Evolutionary conservation across 2,329 filamentous ascomycete genomes (phyloP).

Genomic region (Harringtonia aguacate): DNA sequence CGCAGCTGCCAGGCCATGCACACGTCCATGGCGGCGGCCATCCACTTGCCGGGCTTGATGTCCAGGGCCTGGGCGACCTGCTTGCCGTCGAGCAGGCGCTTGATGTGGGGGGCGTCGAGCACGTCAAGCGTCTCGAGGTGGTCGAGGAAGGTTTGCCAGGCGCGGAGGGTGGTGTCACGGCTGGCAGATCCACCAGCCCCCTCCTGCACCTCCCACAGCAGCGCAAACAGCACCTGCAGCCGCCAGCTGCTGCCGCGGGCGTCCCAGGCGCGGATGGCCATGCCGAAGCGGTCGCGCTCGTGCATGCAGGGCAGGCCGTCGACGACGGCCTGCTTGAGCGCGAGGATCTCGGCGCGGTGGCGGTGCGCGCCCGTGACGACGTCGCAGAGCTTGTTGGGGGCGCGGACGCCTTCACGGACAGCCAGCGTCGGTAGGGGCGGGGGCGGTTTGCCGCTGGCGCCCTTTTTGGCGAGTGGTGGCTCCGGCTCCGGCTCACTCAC

Average conservation of each 20-base stretch:
- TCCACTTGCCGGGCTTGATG: slow-evolving; percentile 72
- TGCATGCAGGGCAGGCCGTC: slow-evolving; percentile 31
- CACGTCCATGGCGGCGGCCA: slow-evolving; percentile 66
- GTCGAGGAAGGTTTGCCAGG: slow-evolving; percentile 46
- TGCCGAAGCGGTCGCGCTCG: slow-evolving; percentile 56
- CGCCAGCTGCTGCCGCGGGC: slow-evolving; percentile 52
- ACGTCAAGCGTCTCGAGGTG: slow-evolving; percentile 44
- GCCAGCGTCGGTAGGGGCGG: slow-evolving; percentile 52
- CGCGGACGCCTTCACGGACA: slow-evolving; percentile 67
- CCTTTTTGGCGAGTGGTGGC: slow-evolving; percentile 12
- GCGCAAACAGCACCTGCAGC: slow-evolving; percentile 55
- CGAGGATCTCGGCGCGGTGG: slow-evolving; percentile 11
- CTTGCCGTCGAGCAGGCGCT: slow-evolving; percentile 63
- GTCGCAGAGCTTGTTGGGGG: slow-evolving; percentile 63
- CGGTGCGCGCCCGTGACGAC: slow-evolving; percentile 33
- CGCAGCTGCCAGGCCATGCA: slow-evolving; percentile 84
- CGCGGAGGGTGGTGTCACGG: slow-evolving; percentile 31
- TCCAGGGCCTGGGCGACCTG: slow-evolving; percentile 58
- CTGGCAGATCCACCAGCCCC: background rate
- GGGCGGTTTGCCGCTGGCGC: slow-evolving; percentile 4
- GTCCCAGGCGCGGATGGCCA: slow-evolving; percentile 66
- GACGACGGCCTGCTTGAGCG: slow-evolving; percentile 38
- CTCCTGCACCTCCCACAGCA: slow-evolving; percentile 50
- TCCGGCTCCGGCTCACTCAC: too few relatives aligned
- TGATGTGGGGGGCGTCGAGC: slow-evolving; percentile 46